phyloP scores from a whole-genome alignment of 306 rosid species.

The Vachellia pachyceras region DNA sequence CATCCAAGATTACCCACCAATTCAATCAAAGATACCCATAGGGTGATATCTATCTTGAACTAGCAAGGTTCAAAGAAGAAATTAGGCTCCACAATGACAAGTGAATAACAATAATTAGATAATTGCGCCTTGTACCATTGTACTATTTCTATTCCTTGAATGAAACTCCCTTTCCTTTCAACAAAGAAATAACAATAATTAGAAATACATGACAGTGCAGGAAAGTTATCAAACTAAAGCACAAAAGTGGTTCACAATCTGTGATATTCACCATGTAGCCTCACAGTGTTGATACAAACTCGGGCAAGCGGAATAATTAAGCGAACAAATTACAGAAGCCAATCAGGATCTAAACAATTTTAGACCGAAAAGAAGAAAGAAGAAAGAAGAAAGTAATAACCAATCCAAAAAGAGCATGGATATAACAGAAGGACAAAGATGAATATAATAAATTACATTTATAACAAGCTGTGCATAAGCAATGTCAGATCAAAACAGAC shows the following conservation, averaged over 20 bases:
- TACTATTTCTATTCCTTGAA: too few relatives aligned
- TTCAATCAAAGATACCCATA: conserved; percentile 59
- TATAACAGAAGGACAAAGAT: background rate
- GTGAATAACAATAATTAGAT: conserved; percentile 1
- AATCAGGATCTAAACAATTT: conserved; percentile 19
- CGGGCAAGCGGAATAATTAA: conserved; percentile 50
- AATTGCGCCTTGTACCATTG: too few relatives aligned
- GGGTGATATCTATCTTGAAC: conserved; percentile 45
- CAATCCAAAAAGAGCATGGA: conserved; percentile 1
- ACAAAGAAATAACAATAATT: background rate
- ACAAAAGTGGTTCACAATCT: conserved; percentile 57
- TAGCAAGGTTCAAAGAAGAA: conserved; percentile 32
- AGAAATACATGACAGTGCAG: conserved; percentile 12
- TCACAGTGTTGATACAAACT: conserved; percentile 72
- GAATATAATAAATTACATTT: conserved; percentile 54
- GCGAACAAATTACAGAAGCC: conserved; percentile 13
- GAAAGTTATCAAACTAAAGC: conserved; percentile 15
- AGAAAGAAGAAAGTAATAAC: background rate
- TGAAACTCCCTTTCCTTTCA: too few relatives aligned
- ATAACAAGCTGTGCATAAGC: conserved; percentile 71
- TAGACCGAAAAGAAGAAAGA: background rate
- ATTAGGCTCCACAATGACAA: conserved; percentile 23
- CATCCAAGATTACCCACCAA: conserved; percentile 49
- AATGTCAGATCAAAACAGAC: conserved; percentile 54
- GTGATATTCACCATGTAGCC: conserved; percentile 54